Evolutionary conservation across 2,329 filamentous ascomycete species (phyloP), one percentile per base, ranked within the genome.

Genomic region (Ceratocystis colombiana): DNA sequence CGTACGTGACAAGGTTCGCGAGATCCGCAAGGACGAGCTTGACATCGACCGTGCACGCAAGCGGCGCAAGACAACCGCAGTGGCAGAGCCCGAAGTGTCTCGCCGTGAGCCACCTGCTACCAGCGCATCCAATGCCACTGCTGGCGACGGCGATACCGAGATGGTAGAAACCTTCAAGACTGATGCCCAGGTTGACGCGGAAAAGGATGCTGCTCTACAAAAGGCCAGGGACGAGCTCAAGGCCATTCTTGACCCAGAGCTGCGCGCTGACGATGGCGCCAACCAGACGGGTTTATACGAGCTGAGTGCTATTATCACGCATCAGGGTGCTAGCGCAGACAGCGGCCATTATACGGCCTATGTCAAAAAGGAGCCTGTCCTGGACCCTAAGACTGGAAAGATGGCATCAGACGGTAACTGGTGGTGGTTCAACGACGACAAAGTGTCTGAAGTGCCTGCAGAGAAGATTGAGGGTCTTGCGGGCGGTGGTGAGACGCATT

Each of bases 391-490:
- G 72, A 89, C 87, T 22, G 90, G 89, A 70, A 89, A 90, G 79
- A 80, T 84, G 72, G 85, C 88, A 72, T 90, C 96, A 73, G 90
- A 96, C 73, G 91, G 89, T 71, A 96, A 91, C 72, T 99, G 94
- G 94, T 99, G 94, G 93, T 99, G 94, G 93, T 99, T 99, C 82
- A 97, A 99, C 76, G 94, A 99, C 72, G 93, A 99, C 74, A 95
- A 91, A 79, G 94, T 99, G 44, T 86, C 88, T 15, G 94, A 99
- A 78, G 94, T 99, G 33, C 85, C 90, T 17, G 80, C 84, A 30
- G 93, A 97, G 72, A 94, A 96, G 79, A 95, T 99, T 70, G 89
- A 93, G 74, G 88, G 87, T 2, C 82, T 99, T 64, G 84, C 91
- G 63, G 95, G 94, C 68, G 94, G 95, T 72, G 93, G 91, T 70